Evolutionary conservation across 2,329 filamentous ascomycete species (phyloP), one percentile per base, ranked within the genome.

Genomic region (Hypoxylon sp.): DNA sequence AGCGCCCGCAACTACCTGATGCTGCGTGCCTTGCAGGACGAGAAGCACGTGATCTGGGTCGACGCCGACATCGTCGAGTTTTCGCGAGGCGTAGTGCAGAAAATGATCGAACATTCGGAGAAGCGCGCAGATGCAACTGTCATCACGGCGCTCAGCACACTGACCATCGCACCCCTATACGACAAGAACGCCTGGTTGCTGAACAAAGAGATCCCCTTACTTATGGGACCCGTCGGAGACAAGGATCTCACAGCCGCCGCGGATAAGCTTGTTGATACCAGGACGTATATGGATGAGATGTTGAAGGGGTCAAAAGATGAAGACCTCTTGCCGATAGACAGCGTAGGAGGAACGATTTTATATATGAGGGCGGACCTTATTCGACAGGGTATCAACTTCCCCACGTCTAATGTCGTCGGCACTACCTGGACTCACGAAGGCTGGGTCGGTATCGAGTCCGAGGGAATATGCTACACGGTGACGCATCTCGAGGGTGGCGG

Each of bases 61-160:
- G 70, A 72, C 41, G 65, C 69, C n/a, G 70, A 72, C 49, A 62
- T 72, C 15, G 69, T 67, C 19, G 66, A 68, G 38, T 53, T 71
- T 7, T 70, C 69, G 0, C 26, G 47, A 1, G 63, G 62, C 1
- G 57, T 72, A 29, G 55, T 72, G 13, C 64, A 68, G 56, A 60
- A 57, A 19, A 71, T 72, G 64, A 51, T 68, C 16, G 44, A 40
- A 1, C 66, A 70, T 29, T 63, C 68, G 2, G 55, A 55, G 31
- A 53, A 38, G 5, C 61, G 57, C 8, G 54, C 55, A 6, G 60
- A 67, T 13, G 64, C 65, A 7, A 67, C 68, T 2, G 59, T 72
- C 27, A 62, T 72, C 37, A 72, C 69, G 8, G 64, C 68, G 3
- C 52, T 65, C 13, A 71, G 68, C 53, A 57, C 58, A n/a, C 63